phyloP scores from a whole-genome alignment of 192 early-diverging fungal species.

The Rhizoclosmatium sp. region DNA sequence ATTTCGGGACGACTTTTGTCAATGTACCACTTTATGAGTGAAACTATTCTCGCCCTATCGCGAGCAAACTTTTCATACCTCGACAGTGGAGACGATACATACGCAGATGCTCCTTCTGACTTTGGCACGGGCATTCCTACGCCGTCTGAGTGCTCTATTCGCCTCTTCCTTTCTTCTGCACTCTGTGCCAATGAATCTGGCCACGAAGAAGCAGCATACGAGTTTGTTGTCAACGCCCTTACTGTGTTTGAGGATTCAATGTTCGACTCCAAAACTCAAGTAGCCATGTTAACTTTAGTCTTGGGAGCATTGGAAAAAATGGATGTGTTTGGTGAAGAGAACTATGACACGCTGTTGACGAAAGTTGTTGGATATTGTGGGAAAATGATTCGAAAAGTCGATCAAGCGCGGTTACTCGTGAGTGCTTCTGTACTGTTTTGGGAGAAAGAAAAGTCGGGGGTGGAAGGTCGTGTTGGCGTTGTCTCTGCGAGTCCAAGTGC shows the following conservation, averaged over 20 bases:
- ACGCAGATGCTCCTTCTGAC: conserved; percentile 30
- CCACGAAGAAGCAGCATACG: conserved; percentile 94
- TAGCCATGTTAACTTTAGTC: conserved; percentile 85
- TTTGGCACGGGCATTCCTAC: conserved; percentile 48
- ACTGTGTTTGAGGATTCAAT: conserved; percentile 96
- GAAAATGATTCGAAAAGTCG: conserved; percentile 78
- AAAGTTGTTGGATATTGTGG: conserved; percentile 68
- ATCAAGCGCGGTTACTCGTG: conserved; percentile 89
- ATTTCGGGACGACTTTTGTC: conserved; percentile 64
- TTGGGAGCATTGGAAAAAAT: conserved; percentile 85
- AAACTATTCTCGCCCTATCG: conserved; percentile 78
- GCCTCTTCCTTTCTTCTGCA: conserved; percentile 85
- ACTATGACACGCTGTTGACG: conserved; percentile 92
- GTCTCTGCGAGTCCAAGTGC: neutral
- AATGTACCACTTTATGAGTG: conserved; percentile 89
- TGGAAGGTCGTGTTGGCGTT: neutral
- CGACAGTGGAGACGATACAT: conserved; percentile 49
- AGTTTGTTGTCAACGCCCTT: conserved; percentile 96
- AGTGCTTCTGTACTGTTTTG: conserved; percentile 92
- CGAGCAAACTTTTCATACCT: conserved; percentile 52
- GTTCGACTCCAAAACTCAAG: conserved; percentile 84
- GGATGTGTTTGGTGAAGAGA: conserved; percentile 82
- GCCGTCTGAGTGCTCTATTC: conserved; percentile 68
- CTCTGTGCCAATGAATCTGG: conserved; percentile 84
- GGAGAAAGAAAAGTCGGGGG: conserved; percentile 48